Conservation (phyloP, 1,139 yeast genomes). For the Geotrichum siamense region DNA sequence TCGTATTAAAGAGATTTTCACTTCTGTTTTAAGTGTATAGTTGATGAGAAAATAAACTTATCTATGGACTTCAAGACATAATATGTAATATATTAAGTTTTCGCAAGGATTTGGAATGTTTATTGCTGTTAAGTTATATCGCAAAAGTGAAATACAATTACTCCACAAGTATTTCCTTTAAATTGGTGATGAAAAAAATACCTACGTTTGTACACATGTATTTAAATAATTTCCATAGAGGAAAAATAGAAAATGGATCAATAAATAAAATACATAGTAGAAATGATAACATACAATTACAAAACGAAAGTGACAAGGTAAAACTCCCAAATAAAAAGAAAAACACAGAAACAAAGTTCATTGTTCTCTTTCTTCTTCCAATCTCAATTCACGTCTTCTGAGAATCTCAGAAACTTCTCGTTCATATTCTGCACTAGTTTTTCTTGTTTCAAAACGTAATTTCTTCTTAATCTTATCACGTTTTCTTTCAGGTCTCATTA, state of each 20-base stretch:
- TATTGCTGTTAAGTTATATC: too few species aligned
- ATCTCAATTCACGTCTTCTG: slow-evolving; percentile 32
- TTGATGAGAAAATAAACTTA: too few species aligned
- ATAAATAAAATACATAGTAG: neutral
- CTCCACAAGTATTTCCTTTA: too few species aligned
- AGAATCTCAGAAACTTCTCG: slow-evolving; percentile 36
- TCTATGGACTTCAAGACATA: too few species aligned
- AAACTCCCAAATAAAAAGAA: slow-evolving; percentile 1
- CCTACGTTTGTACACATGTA: too few species aligned
- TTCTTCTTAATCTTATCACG: slow-evolving; percentile 26
- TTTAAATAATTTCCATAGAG: too few species aligned
- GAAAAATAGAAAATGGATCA: neutral
- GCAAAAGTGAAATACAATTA: too few species aligned
- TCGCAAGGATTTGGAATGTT: too few species aligned
- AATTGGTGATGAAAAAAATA: neutral
- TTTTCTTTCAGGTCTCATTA: slow-evolving; percentile 44
- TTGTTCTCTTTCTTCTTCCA: slow-evolving; percentile 14
- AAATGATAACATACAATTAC: neutral
- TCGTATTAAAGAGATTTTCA: too few species aligned
- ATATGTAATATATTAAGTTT: too few species aligned
- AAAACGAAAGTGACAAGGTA: slow-evolving; percentile 2
- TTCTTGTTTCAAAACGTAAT: slow-evolving; percentile 23
- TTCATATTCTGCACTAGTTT: slow-evolving; percentile 33
- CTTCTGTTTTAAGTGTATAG: too few species aligned
- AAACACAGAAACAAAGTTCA: neutral